Evolutionary conservation across 768 basidiomycete species (phyloP).

Genomic region (Rubroboletus pulcherrimus): DNA sequence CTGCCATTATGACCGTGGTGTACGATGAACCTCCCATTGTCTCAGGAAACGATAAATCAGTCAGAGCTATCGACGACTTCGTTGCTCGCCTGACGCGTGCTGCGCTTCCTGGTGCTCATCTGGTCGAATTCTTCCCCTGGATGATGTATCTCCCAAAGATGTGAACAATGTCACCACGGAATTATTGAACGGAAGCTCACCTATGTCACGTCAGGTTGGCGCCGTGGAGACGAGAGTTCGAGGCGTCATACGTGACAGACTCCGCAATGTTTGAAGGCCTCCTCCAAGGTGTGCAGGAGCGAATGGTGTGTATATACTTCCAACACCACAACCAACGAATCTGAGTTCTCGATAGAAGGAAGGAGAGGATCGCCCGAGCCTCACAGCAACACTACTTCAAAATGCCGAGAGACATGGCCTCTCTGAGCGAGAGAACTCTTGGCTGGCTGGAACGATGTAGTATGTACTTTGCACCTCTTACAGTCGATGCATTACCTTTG

Average conservation of each 20-base stretch:
- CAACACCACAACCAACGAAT: neutral
- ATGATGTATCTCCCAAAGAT: conserved; percentile 30
- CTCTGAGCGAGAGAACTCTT: conserved; percentile 13
- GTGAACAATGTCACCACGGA: neutral
- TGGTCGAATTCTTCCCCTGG: conserved; percentile 36
- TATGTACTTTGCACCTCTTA: neutral
- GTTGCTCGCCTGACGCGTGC: conserved; percentile 31
- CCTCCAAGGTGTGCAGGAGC: neutral
- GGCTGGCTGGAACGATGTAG: conserved; percentile 15
- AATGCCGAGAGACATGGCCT: conserved; percentile 3
- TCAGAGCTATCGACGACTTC: conserved; percentile 17
- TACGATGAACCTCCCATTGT: conserved; percentile 20
- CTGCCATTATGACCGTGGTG: conserved; percentile 24
- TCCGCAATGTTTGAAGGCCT: conserved; percentile 1
- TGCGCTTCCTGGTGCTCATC: conserved; percentile 33
- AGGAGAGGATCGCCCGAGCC: neutral
- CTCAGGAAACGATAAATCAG: conserved; percentile 1
- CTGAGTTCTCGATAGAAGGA: neutral
- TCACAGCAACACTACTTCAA: neutral
- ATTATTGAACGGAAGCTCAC: neutral
- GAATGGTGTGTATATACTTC: neutral
- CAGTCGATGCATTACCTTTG: too few relatives aligned
- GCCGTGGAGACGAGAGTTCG: conserved; percentile 1
- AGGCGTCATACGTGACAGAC: neutral
- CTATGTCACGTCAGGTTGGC: neutral